Evolutionary conservation across 805 yeast species (phyloP).

Genomic region (Wickerhamiella lipophila): DNA sequence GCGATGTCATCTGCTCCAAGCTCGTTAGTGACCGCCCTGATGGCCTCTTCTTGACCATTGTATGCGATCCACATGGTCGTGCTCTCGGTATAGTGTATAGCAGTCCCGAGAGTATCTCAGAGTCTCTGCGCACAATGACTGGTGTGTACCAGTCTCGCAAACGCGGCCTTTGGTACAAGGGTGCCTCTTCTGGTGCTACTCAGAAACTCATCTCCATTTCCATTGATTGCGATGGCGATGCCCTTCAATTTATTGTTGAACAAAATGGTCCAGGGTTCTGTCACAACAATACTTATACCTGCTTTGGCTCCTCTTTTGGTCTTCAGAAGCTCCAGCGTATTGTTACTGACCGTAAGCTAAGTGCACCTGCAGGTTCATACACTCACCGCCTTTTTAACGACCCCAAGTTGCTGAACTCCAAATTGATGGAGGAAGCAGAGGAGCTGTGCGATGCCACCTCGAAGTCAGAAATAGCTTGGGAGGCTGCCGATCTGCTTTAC

Average conservation of each 20-base stretch:
- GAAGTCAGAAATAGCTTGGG: conserved; percentile 76
- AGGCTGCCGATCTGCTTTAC: conserved; percentile 81
- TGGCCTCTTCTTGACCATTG: conserved; percentile 74
- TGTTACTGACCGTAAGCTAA: conserved; percentile 44
- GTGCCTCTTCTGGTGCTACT: conserved; percentile 91
- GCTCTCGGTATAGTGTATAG: conserved; percentile 88
- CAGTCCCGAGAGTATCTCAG: conserved; percentile 63
- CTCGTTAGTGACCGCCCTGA: conserved; percentile 75
- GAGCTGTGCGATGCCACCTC: conserved; percentile 76
- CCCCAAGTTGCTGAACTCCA: conserved; percentile 56
- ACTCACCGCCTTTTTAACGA: conserved; percentile 80
- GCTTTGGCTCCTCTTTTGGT: conserved; percentile 67
- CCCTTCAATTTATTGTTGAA: conserved; percentile 72
- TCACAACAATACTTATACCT: conserved; percentile 67
- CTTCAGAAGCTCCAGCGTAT: conserved; percentile 54
- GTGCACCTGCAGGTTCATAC: conserved; percentile 90
- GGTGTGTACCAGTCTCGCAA: conserved; percentile 91
- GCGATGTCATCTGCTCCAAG: conserved; percentile 37
- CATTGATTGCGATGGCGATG: conserved; percentile 86
- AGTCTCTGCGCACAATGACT: conserved; percentile 64
- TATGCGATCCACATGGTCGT: conserved; percentile 53
- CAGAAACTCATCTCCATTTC: conserved; percentile 58
- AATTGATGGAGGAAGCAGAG: conserved; percentile 91
- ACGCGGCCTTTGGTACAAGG: conserved; percentile 91
- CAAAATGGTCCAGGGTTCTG: conserved; percentile 87